Base-by-base conservation (phyloP, 345 rosid species). In the Gossypium arboreum region DNA sequence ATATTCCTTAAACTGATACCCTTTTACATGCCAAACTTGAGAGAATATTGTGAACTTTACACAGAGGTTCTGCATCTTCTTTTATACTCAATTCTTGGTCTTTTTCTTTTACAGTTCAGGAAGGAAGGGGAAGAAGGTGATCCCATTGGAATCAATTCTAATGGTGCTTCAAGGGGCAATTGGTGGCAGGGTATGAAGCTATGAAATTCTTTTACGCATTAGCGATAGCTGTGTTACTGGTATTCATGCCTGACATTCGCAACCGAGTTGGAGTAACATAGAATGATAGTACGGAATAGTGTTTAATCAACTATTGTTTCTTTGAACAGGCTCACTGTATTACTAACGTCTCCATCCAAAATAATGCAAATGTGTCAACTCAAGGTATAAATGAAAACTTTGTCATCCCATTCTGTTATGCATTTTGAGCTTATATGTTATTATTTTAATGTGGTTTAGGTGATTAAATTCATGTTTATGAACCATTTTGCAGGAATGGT, bases 121-220 rank as follows among this genome's bases (percentile, higher is more conserved):
- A 87, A 87, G 83, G 91, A 87, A 56, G 88, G 77, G 27, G 88
- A 65, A 34, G 86, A 89, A 5, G 85, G 83, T 57, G 88, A 83
- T 64, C 83, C 89, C 9, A 79, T 81, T 60, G 89, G 77, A 72
- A 87, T 51, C 73, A 86, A 87, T 83, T 74, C 91, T 4, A 80
- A 86, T 66, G 75, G 85, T 73, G 97, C 90, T 72, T 90, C 97
- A 8, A 87, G 97, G 82, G 98, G 98, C 27, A 92, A 94, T 72
- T 94, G 98, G 98, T 94, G 98, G 98, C 79, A 92, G 85, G 97
- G 98, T 94, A 81, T 54, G 81, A 61, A 27, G 12, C 67, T 34
- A 34, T 34, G 41, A 34, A 34, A 4, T 5, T 34, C 7, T 34
- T 34, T 34, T 34, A 34, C 41, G 1, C 7, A 34, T 5, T 34